Evolutionary conservation across 2,329 filamentous ascomycete genomes (phyloP), one percentile per base, ranked within the genome.

Genomic region (Boeremia exigua): DNA sequence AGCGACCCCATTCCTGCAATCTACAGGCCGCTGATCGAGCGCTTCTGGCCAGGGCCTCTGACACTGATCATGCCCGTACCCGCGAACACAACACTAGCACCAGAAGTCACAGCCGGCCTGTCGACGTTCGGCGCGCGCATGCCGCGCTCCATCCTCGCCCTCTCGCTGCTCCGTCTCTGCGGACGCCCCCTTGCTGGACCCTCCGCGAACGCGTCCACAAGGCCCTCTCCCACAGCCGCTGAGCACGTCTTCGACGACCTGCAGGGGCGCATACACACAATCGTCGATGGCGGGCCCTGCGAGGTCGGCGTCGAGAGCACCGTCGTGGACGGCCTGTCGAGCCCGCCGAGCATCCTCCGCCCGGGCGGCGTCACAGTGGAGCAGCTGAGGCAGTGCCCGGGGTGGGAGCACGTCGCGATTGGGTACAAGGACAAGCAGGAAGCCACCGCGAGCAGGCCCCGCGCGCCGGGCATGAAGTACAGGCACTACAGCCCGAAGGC

Each of bases 401-500:
- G 94, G 0, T 99, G 95, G 94, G 88, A 92, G 71, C 78, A 84
- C 34, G 90, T 92, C 1, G 81, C 83, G 58, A 86, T 89, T 56
- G 94, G 85, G 10, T 98, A 97, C 75, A 87, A 88, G 69, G 92
- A 96, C 67, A 83, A 84, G 54, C 66, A 86, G 14, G 86, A 91
- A 66, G 81, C 85, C 17, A 88, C 85, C 5, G 51, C 61, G 4
- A 85, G 84, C 46, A 68, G 64, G 51, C 95, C 95, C 0, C 83
- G 91, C 53, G 95, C 95, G 0, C 95, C 95, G 0, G 95, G 95
- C 1, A 99, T 99, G 95, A 99, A 99, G 77, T 99, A 99, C 74
- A 91, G 95, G 72, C 95, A 99, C 74, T 99, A 99, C 71, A 96
- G 93, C 38, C 95, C 95, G 1, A 91, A 88, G 74, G 96, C 95